Conservation (phyloP, 2,329 filamentous ascomycete species). For the Neofusicoccum ribis region DNA sequence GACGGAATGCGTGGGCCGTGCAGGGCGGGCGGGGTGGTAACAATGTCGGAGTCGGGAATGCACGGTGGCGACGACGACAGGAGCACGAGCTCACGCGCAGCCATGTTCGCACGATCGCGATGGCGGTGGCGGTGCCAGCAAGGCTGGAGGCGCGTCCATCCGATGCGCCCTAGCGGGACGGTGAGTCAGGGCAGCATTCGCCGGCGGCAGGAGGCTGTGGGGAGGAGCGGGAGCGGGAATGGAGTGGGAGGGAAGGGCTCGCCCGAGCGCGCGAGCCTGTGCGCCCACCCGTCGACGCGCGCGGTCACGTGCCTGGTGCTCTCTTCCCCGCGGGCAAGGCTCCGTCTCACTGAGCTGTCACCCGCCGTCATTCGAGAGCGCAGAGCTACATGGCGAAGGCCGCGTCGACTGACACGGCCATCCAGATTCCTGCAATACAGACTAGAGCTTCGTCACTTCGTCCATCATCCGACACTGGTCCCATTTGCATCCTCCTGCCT, state of each 20-base stretch:
- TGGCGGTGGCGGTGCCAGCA: neutral
- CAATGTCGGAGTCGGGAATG: slow-evolving; percentile 14
- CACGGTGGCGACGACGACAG: slow-evolving; percentile 31
- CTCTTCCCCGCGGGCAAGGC: too few species aligned
- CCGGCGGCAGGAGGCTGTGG: neutral
- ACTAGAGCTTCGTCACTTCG: too few species aligned
- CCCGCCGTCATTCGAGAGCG: too few species aligned
- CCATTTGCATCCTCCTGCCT: too few species aligned
- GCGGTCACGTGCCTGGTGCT: neutral
- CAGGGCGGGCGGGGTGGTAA: slow-evolving; percentile 1
- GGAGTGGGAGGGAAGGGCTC: neutral
- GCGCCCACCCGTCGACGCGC: neutral
- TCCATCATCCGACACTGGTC: too few species aligned
- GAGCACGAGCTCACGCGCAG: slow-evolving; percentile 23
- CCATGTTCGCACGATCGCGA: neutral
- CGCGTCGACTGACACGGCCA: too few species aligned
- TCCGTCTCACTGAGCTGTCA: too few species aligned
- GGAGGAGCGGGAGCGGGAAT: too few species aligned
- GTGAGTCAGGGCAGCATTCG: neutral
- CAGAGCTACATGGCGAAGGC: neutral
- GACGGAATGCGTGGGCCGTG: neutral
- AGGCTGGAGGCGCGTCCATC: neutral
- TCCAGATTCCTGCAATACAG: too few species aligned
- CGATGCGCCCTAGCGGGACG: neutral
- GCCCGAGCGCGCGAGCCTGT: neutral